Percentiles rank a stretch among this genome's conserved stretches.
Conservation (phyloP, 805 yeast species). For the Wickerhamiella alocasiicola region DNA sequence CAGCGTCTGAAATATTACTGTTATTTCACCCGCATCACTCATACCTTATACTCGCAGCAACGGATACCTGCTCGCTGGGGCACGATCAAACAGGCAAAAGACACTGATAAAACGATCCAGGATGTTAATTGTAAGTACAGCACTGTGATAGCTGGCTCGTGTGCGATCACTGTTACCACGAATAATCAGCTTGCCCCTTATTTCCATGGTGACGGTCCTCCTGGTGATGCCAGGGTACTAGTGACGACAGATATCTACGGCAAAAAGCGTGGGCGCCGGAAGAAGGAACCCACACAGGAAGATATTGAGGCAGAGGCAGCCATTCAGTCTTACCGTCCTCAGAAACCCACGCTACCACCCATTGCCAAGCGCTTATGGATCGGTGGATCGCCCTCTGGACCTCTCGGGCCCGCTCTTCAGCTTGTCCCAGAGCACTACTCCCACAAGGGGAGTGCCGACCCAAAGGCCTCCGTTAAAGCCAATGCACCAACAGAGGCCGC, state of each 20-base stretch:
- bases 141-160: constrained; percentile 12
- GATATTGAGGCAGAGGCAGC: not conserved
- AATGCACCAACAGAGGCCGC: not conserved
- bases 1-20: constrained; percentile 66
- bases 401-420: not conserved
- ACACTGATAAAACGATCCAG: constrained; percentile 4
- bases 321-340: not conserved
- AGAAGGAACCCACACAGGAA: not conserved
- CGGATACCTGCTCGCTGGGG: constrained; percentile 21
- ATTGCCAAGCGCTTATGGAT: not conserved
- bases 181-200: not conserved
- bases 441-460: not conserved
- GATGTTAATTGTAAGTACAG: constrained; percentile 4
- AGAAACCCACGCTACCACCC: not conserved
- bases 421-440: not conserved
- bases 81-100: constrained; percentile 14
- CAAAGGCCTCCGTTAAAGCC: not conserved
- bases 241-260: not conserved
- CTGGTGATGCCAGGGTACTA: not conserved
- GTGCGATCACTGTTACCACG: constrained; percentile 8
- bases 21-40: constrained; percentile 35
- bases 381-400: not conserved
- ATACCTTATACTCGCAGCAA: not conserved
- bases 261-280: constrained; percentile 7
- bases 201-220: constrained; percentile 5